Evolutionary conservation across 1,284 basidiomycete genomes (phyloP).

Genomic region (Cystobasidium slooffiae): DNA sequence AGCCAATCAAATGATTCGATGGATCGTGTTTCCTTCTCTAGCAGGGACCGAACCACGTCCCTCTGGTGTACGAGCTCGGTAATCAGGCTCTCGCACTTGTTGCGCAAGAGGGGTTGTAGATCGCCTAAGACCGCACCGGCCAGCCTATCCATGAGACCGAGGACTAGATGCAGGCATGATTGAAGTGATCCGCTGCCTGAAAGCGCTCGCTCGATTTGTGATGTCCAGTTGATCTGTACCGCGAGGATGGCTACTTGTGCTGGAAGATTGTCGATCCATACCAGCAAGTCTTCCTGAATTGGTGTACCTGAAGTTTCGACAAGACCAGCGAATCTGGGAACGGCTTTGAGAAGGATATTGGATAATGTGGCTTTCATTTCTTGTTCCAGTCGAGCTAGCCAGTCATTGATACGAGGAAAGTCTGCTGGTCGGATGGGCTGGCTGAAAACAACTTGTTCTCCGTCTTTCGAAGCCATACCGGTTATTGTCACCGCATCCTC

Average conservation of each 20-base stretch:
- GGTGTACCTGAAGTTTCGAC: slow-evolving; percentile 63
- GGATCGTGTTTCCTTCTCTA: slow-evolving; percentile 69
- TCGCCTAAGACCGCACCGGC: slow-evolving; percentile 95
- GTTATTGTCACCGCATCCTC: slow-evolving; percentile 83
- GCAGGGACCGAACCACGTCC: slow-evolving; percentile 84
- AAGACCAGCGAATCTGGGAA: slow-evolving; percentile 80
- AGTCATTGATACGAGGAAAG: slow-evolving; percentile 97
- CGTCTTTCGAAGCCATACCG: slow-evolving; percentile 91
- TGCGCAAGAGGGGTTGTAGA: slow-evolving; percentile 81
- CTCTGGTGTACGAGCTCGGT: slow-evolving; percentile 98
- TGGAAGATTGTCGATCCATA: slow-evolving; percentile 90
- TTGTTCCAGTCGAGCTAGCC: slow-evolving; percentile 88
- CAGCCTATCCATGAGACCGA: slow-evolving; percentile 84
- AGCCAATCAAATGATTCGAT: slow-evolving; percentile 86
- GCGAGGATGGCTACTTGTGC: slow-evolving; percentile 95
- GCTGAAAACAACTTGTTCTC: slow-evolving; percentile 85
- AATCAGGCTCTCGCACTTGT: slow-evolving; percentile 98
- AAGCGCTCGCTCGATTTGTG: slow-evolving; percentile 76
- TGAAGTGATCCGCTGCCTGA: slow-evolving; percentile 66
- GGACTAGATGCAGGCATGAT: slow-evolving; percentile 73
- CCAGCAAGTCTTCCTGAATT: slow-evolving; percentile 71
- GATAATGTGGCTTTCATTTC: slow-evolving; percentile 95
- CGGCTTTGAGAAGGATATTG: slow-evolving; percentile 74
- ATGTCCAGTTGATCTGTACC: slow-evolving; percentile 92
- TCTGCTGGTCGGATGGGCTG: slow-evolving; percentile 85